Base-by-base conservation (phyloP, 2,329 filamentous ascomycete species). In the Trichoderma sp. region DNA sequence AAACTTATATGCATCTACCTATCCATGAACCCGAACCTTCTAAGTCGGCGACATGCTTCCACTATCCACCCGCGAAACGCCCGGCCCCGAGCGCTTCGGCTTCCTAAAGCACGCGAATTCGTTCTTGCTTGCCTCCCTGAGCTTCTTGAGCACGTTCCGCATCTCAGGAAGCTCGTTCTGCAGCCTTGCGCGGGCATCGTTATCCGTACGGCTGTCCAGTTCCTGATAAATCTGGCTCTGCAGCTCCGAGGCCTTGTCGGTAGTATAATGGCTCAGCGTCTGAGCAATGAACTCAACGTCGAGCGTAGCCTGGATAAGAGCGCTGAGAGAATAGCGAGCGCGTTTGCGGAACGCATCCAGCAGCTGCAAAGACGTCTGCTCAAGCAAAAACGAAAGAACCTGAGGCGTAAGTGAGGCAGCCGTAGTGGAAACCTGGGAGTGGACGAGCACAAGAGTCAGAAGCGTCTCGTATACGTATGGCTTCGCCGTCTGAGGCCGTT, bases 241-340 rank as follows among this genome's bases (percentile, higher is more conserved):
- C 15, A 93, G 87, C 79, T 95, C 90, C 8, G 90, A 90, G 3
- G 94, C 93, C 65, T 90, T 88, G 71, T 97, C 92, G 0, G 93
- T 96, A 0, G 93, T 96, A 81, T 97, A 99, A 76, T 95, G 91
- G 73, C 89, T 93, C 39, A 99, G 87, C 6, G 95, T 98, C 84
- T 99, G 96, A 1, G 95, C 93, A 71, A 98, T 91, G 79, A 99
- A 98, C 81, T 99, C 96, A 1, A 98, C 95, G 78, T 99, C 96
- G 1, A 99, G 88, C 0, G 96, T 99, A 1, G 97, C 97, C 82
- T 99, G 97, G 91, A 98, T 97, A 65, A 99, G 88, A 7, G 93
- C 91, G 6, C 92, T 86, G 0, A 99, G 89, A 1, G 90, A 88
- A 82, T 96, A 98, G 23, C 85, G 85, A 5, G 85, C 81, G 7